Conservation (phyloP, 2,329 filamentous ascomycete species). For the Cladobotryum mycophilum region DNA sequence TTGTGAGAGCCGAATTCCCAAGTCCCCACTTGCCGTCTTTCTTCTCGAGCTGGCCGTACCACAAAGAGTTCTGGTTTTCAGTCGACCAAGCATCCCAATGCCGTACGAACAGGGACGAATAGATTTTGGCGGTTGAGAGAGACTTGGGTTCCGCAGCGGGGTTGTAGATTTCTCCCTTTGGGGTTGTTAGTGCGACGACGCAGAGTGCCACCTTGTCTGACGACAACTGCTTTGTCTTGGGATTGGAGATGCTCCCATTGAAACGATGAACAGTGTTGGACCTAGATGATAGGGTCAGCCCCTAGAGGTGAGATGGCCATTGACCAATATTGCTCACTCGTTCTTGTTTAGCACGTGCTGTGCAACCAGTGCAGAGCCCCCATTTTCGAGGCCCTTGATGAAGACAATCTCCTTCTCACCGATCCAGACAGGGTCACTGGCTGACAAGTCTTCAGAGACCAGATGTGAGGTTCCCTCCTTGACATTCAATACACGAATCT, state of each 20-base stretch:
- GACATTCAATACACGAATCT: conserved; percentile 67
- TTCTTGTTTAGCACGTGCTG: conserved; percentile 28
- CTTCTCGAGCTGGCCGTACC: conserved; percentile 58
- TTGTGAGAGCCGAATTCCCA: conserved; percentile 44
- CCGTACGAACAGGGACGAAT: conserved; percentile 68
- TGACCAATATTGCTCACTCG: conserved; percentile 28
- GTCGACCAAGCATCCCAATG: conserved; percentile 78
- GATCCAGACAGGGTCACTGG: conserved; percentile 72
- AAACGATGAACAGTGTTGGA: conserved; percentile 27
- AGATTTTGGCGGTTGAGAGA: conserved; percentile 61
- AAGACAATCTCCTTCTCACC: conserved; percentile 55
- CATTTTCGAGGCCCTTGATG: conserved; percentile 46
- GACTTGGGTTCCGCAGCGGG: conserved; percentile 53
- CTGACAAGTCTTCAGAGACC: conserved; percentile 58
- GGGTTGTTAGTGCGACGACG: conserved; percentile 58
- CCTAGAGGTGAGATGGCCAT: conserved; percentile 10
- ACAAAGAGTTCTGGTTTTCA: conserved; percentile 64
- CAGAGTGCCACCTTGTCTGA: conserved; percentile 47
- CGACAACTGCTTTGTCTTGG: conserved; percentile 49
- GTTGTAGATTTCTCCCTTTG: conserved; percentile 64
- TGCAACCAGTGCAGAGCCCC: conserved; percentile 41
- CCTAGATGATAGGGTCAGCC: background rate
- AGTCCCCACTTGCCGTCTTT: conserved; percentile 36
- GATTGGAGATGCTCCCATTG: conserved; percentile 49
- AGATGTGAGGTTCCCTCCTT: conserved; percentile 57